A percentile compares a stretch with the other conserved stretches of the same genome.
Evolutionary conservation across 805 yeast species (phyloP).

Genomic region (Yarrowia bubula): DNA sequence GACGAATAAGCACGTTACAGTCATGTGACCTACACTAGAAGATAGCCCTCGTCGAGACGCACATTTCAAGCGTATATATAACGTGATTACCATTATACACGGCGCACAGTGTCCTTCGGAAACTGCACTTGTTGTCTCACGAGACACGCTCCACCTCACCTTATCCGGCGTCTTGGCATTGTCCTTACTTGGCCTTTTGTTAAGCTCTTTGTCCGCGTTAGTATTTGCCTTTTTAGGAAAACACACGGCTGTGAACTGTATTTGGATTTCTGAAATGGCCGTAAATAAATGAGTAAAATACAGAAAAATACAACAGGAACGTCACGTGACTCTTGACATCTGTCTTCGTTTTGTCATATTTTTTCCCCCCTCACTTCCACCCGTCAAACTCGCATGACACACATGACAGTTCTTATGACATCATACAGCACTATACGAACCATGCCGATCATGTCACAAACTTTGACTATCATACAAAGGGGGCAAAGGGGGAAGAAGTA

Average conservation of each 20-base stretch:
- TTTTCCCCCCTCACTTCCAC: background rate
- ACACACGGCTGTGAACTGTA: background rate
- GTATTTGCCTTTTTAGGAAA: background rate
- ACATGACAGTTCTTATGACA: background rate
- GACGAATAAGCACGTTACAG: no score
- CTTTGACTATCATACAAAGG: background rate
- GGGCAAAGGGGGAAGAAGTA: background rate
- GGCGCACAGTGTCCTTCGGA: no score
- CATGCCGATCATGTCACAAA: conserved; percentile 1
- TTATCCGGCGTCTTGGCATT: background rate
- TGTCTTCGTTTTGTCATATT: no score
- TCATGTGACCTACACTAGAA: no score
- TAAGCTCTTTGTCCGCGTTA: background rate
- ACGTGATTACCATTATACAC: no score
- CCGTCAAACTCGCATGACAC: background rate
- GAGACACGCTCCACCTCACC: background rate
- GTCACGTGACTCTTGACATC: background rate
- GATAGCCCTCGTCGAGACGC: background rate
- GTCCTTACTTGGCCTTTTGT: background rate
- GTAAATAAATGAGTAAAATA: background rate
- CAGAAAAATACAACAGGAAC: background rate
- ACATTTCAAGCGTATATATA: no score
- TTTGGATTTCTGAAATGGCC: no score
- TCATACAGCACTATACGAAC: conserved; percentile 7
- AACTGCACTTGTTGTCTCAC: no score